Conservation (phyloP, 2,329 filamentous ascomycete species). For the Aspergillus fructus region DNA sequence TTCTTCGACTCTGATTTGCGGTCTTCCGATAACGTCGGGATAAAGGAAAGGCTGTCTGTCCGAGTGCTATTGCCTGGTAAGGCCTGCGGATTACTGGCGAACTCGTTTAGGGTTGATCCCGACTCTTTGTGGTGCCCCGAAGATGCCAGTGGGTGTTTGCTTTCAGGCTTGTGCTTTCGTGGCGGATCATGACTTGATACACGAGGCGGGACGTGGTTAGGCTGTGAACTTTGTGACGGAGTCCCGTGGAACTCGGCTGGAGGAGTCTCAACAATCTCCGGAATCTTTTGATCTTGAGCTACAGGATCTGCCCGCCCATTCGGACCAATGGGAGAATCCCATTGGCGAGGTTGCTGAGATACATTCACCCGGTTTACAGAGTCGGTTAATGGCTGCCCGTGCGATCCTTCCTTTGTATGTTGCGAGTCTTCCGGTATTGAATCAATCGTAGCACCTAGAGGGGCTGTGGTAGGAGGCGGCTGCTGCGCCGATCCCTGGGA, state of each 20-base stretch:
- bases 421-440: constrained; percentile 30
- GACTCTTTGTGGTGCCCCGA: constrained; percentile 38
- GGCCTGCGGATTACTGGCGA: constrained; percentile 64
- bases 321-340: constrained; percentile 57
- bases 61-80: constrained; percentile 68
- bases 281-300: constrained; percentile 49
- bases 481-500: constrained; percentile 21
- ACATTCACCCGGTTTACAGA: constrained; percentile 30
- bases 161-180: constrained; percentile 32
- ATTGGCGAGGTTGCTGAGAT: constrained; percentile 46
- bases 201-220: constrained; percentile 49
- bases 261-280: constrained; percentile 65
- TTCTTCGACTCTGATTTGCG: constrained; percentile 70
- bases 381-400: constrained; percentile 27
- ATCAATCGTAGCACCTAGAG: constrained; percentile 24
- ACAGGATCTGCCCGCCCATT: constrained; percentile 58
- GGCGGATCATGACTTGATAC: constrained; percentile 50
- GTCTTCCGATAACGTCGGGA: constrained; percentile 73
- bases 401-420: constrained; percentile 15
- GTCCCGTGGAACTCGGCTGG: constrained; percentile 43
- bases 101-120: constrained; percentile 61
- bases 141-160: constrained; percentile 31
- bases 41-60: constrained; percentile 76
- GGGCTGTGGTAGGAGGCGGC: constrained; percentile 13
- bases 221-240: constrained; percentile 30